A percentile compares a stretch with the other conserved stretches of the same genome.
Evolutionary conservation across 2,329 filamentous ascomycete species (phyloP).

Genomic region (Pestalotiopsis sp.): DNA sequence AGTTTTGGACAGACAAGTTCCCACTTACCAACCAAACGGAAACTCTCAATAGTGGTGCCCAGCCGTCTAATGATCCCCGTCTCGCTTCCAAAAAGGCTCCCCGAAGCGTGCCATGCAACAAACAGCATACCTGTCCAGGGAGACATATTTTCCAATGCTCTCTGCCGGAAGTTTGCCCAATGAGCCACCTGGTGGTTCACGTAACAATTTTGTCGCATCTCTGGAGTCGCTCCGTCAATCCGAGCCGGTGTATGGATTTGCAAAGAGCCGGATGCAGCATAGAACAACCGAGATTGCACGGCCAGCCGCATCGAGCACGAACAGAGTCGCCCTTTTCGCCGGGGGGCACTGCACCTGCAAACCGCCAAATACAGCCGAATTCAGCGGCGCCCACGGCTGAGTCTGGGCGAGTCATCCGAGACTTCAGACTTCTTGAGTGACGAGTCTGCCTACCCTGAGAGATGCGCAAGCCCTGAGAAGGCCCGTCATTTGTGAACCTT

Average conservation of each 20-base stretch:
- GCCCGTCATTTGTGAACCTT: not conserved
- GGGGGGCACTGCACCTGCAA: too few relatives aligned
- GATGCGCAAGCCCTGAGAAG: not conserved
- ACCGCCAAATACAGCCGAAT: not conserved
- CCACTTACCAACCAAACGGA: not conserved
- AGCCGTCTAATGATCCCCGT: not conserved
- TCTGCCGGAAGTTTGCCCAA: constrained; percentile 1
- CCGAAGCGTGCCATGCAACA: not conserved
- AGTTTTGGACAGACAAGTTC: not conserved
- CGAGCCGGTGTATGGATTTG: too few relatives aligned
- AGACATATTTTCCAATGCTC: not conserved
- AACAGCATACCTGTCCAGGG: not conserved
- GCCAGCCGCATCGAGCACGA: not conserved
- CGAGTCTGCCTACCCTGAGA: not conserved
- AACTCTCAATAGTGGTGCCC: not conserved
- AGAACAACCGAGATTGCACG: not conserved
- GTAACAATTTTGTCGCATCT: not conserved
- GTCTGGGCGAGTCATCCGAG: not conserved
- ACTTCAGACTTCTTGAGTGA: not conserved
- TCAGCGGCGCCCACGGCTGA: not conserved
- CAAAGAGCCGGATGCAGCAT: not conserved
- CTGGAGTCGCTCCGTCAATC: not conserved
- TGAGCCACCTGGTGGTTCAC: not conserved
- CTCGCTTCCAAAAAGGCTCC: not conserved
- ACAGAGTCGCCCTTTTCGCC: not conserved